A percentile compares a stretch with the other conserved stretches of the same genome.
Conservation (phyloP, 768 basidiomycete genomes). For the Lentinula aciculospora region DNA sequence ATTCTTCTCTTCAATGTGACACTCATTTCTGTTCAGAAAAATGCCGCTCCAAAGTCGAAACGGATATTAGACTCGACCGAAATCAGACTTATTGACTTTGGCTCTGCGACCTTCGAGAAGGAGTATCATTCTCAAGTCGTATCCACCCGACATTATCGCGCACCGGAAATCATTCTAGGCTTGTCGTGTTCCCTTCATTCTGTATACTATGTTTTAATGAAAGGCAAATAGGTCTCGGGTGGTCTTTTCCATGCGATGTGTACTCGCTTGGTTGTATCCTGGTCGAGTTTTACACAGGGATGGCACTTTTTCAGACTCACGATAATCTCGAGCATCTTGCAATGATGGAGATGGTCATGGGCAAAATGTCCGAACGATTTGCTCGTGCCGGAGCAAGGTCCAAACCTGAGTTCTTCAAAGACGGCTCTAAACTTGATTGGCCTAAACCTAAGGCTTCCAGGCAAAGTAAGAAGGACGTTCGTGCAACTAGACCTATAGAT, state of each 20-base stretch:
- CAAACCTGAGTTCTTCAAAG: slow-evolving; percentile 93
- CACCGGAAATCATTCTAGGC: slow-evolving; percentile 99
- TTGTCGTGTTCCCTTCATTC: slow-evolving; percentile 16
- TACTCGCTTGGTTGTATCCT: slow-evolving; percentile 98
- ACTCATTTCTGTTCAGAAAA: slow-evolving; percentile 40
- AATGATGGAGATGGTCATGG: slow-evolving; percentile 99
- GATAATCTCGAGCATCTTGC: slow-evolving; percentile 98
- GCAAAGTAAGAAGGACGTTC: slow-evolving; percentile 93
- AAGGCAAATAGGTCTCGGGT: slow-evolving; percentile 72
- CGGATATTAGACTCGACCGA: slow-evolving; percentile 82
- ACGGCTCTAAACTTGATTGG: slow-evolving; percentile 82
- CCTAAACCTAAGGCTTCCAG: slow-evolving; percentile 84
- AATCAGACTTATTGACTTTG: slow-evolving; percentile 96
- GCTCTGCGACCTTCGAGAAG: slow-evolving; percentile 94
- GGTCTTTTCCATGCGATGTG: slow-evolving; percentile 98
- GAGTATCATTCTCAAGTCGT: slow-evolving; percentile 99
- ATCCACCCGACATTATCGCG: slow-evolving; percentile 96
- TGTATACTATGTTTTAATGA: slow-evolving; percentile 6
- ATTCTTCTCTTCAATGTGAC: background rate
- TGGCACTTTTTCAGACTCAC: slow-evolving; percentile 98
- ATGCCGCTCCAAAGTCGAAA: slow-evolving; percentile 61
- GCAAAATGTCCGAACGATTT: slow-evolving; percentile 90
- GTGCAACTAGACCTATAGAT: slow-evolving; percentile 70
- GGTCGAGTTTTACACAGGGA: slow-evolving; percentile 96
- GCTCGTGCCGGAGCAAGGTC: slow-evolving; percentile 66